Evolutionary conservation across 345 rosid species (phyloP).

Genomic region (Aegle marmelos): DNA sequence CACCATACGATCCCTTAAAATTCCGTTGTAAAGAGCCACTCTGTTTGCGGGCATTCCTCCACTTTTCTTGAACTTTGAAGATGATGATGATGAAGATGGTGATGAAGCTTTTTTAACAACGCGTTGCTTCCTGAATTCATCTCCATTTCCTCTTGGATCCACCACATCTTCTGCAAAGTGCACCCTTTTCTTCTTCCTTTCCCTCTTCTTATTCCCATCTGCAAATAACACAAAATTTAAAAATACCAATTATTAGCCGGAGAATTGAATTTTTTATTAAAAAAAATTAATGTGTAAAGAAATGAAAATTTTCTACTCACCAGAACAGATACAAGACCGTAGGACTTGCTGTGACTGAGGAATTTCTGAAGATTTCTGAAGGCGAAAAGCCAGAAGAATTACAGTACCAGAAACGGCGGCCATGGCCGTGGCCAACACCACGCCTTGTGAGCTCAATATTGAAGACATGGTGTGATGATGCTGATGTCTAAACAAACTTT

Average conservation of each 20-base stretch:
- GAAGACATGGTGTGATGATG: conserved; percentile 37
- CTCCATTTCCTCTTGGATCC: conserved; percentile 49
- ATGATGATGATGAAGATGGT: neutral
- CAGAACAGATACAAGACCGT: conserved; percentile 57
- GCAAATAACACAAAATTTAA: neutral
- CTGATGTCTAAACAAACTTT: neutral
- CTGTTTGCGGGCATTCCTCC: conserved; percentile 63
- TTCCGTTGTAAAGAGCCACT: conserved; percentile 63
- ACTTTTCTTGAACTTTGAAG: conserved; percentile 11
- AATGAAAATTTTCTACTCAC: conserved; percentile 17
- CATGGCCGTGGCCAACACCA: conserved; percentile 72
- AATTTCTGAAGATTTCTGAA: conserved; percentile 42
- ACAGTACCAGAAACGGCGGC: conserved; percentile 80
- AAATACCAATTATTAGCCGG: neutral
- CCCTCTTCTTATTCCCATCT: conserved; percentile 34
- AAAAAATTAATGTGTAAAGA: neutral
- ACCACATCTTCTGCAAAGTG: conserved; percentile 57
- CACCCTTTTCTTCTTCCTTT: conserved; percentile 46
- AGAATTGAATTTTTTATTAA: too few species aligned
- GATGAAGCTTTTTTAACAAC: conserved; percentile 13
- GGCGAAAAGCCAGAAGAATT: conserved; percentile 62
- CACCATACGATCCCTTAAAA: conserved; percentile 54
- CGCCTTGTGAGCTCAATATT: conserved; percentile 50
- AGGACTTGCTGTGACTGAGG: conserved; percentile 23
- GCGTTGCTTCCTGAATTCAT: conserved; percentile 41